phyloP scores from a whole-genome alignment of 345 rosid genomes.

The Aurinia saxatilis region DNA sequence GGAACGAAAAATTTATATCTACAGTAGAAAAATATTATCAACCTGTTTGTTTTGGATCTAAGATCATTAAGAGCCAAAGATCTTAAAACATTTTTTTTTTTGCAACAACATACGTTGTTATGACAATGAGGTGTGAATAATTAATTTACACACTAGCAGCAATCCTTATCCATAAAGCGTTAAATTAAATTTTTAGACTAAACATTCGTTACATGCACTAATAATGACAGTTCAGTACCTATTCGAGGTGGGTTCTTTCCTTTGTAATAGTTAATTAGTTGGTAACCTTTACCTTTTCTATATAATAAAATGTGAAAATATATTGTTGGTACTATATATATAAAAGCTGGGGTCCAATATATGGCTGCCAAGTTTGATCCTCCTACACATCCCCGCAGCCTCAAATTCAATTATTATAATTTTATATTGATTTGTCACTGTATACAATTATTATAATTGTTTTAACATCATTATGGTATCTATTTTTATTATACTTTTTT shows the following conservation, averaged over 20 bases:
- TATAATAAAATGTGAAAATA: neutral
- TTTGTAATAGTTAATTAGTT: neutral
- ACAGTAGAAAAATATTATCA: too few relatives aligned
- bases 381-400: conserved; percentile 8
- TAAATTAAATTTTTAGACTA: neutral
- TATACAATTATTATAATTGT: neutral
- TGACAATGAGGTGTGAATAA: neutral
- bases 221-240: neutral
- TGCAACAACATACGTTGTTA: neutral
- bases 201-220: neutral
- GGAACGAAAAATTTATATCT: too few relatives aligned
- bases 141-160: neutral
- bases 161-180: conserved; percentile 2
- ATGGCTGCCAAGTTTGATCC: conserved; percentile 27
- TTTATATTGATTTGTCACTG: neutral
- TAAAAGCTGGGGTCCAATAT: neutral
- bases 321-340: neutral
- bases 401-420: neutral
- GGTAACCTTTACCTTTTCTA: neutral
- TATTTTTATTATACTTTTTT: neutral
- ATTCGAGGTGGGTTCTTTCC: neutral
- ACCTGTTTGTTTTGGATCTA: too few relatives aligned
- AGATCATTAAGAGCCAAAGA: too few relatives aligned
- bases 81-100: too few relatives aligned
- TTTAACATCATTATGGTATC: neutral